Percentiles rank a stretch among this genome's conserved stretches.
Evolutionary conservation across 176 grass and related monocot species (phyloP).

Genomic region (Melocanna baccifera): DNA sequence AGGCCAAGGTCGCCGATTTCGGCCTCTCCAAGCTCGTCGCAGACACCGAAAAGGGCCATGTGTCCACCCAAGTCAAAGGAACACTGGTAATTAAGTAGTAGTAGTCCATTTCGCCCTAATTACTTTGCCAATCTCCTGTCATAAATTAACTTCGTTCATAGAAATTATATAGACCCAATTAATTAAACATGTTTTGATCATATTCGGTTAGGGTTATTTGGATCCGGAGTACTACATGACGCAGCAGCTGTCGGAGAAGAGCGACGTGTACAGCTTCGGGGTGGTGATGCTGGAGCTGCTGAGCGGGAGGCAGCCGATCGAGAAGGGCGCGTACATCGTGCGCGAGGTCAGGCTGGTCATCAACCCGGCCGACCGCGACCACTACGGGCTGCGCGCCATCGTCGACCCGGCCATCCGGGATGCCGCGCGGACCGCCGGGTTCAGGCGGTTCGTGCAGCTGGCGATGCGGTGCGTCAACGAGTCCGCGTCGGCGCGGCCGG

Average conservation of each 20-base stretch:
- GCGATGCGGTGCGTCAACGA: conserved; percentile 62
- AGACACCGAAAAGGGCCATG: conserved; percentile 47
- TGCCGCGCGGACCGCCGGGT: conserved; percentile 18
- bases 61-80: conserved; percentile 73
- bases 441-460: conserved; percentile 59
- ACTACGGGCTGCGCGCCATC: conserved; percentile 43
- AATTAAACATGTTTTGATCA: neutral
- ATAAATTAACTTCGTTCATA: neutral
- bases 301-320: conserved; percentile 47
- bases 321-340: conserved; percentile 36
- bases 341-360: conserved; percentile 47
- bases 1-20: conserved; percentile 72
- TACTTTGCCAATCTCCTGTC: neutral
- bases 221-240: conserved; percentile 81
- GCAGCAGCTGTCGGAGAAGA: conserved; percentile 69
- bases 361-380: conserved; percentile 46
- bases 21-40: conserved; percentile 61
- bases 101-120: neutral
- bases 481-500: conserved; percentile 33
- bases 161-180: neutral
- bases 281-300: conserved; percentile 85
- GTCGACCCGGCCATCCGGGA: conserved; percentile 50
- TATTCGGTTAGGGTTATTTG: conserved; percentile 47
- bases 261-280: conserved; percentile 90
- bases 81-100: conserved; percentile 44